These are phyloP conservation scores for Paramicrosporidium saccamoebae DNA, from an alignment of 371 early-diverging fungal species.

Conservation along the genomic window DNA sequence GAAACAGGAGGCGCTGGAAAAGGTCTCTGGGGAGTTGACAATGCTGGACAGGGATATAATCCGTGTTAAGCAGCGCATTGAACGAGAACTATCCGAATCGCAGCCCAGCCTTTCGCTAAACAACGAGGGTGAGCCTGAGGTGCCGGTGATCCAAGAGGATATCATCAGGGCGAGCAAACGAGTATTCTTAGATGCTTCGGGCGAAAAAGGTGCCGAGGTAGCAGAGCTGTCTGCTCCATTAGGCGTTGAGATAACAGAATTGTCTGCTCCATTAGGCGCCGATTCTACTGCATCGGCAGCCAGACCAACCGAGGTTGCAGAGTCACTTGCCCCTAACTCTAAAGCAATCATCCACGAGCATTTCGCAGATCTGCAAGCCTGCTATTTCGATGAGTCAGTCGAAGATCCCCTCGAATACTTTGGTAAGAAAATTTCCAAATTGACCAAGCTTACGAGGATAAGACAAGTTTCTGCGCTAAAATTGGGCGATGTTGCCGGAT, in stretches of 20 bases:
- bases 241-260: neutral
- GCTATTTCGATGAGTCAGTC: slow-evolving; percentile 15
- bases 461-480: slow-evolving; percentile 27
- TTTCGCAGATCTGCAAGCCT: slow-evolving; percentile 24
- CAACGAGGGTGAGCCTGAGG: slow-evolving; percentile 1
- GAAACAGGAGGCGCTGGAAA: too few species aligned
- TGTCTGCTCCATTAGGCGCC: neutral
- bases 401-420: slow-evolving; percentile 9
- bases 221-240: slow-evolving; percentile 1
- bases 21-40: too few species aligned
- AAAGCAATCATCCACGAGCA: slow-evolving; percentile 11
- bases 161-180: slow-evolving; percentile 3
- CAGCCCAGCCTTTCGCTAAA: slow-evolving; percentile 3
- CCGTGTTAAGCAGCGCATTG: slow-evolving; percentile 6
- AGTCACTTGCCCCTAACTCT: neutral
- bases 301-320: slow-evolving; percentile 1
- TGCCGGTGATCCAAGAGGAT: neutral
- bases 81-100: slow-evolving; percentile 4
- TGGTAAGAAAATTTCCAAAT: slow-evolving; percentile 19
- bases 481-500: slow-evolving; percentile 24
- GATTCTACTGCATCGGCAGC: slow-evolving; percentile 1
- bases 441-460: slow-evolving; percentile 21
- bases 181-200: slow-evolving; percentile 1
- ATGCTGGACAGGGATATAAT: neutral
- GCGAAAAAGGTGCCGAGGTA: slow-evolving; percentile 1